Evolutionary conservation across 1,284 basidiomycete genomes (phyloP).

Genomic region (Ustilago curta): DNA sequence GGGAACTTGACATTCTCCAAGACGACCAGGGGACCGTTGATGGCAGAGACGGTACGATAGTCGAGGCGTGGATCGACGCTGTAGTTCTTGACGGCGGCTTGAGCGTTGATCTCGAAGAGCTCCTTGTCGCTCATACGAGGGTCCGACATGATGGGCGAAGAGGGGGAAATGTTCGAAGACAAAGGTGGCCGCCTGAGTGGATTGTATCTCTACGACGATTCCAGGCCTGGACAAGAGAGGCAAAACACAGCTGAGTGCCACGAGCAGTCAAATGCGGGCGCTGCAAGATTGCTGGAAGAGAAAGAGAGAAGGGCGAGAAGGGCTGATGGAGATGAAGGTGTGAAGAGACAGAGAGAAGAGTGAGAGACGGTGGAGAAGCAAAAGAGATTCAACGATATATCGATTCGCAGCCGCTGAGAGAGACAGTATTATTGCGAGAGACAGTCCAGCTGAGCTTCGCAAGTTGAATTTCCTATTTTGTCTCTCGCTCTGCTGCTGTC

Average conservation of each 20-base stretch:
- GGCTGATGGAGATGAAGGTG: not conserved
- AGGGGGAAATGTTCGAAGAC: not conserved
- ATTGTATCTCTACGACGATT: too few relatives aligned
- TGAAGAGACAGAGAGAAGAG: not conserved
- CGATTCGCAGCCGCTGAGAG: not conserved
- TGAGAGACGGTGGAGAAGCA: not conserved
- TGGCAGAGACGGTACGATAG: conserved; percentile 93
- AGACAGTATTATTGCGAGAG: not conserved
- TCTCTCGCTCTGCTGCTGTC: not conserved
- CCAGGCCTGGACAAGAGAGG: not conserved
- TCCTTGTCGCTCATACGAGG: conserved; percentile 75
- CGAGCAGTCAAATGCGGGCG: not conserved
- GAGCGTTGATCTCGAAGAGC: conserved; percentile 84
- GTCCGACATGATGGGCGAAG: conserved; percentile 59
- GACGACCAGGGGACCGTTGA: conserved; percentile 91
- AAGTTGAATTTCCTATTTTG: conserved; percentile 8
- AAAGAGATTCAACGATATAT: not conserved
- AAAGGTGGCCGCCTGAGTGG: too few relatives aligned
- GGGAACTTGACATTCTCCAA: conserved; percentile 99
- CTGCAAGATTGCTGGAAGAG: not conserved
- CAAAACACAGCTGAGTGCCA: not conserved
- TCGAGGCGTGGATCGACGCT: conserved; percentile 85
- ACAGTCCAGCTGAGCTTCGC: not conserved
- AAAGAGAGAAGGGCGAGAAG: not conserved
- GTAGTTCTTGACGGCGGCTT: conserved; percentile 77